Conservation (phyloP, 768 basidiomycete species). For the Mrakia hoshinonis region DNA sequence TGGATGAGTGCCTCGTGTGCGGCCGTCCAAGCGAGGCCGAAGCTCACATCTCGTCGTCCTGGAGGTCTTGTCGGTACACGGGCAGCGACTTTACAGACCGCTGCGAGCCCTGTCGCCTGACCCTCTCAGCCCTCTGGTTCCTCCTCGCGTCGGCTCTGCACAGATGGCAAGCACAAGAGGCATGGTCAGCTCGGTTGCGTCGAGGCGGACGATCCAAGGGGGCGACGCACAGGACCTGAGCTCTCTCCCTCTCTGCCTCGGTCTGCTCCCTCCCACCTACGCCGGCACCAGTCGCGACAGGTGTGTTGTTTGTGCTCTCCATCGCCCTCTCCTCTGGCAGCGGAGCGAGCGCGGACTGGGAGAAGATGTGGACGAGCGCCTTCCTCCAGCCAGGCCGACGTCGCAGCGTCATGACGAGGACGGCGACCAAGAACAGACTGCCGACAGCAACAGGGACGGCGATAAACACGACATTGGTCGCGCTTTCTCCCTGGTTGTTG, state of each 20-base stretch:
- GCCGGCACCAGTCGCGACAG: background rate
- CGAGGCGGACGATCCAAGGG: background rate
- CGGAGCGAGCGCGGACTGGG: background rate
- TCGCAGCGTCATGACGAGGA: background rate
- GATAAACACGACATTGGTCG: background rate
- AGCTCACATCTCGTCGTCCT: slow-evolving; percentile 5
- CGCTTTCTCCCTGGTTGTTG: background rate
- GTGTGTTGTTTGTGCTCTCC: background rate
- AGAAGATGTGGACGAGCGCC: background rate
- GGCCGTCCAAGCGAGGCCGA: background rate
- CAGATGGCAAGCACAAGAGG: background rate
- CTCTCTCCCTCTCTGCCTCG: background rate
- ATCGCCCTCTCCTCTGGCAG: background rate
- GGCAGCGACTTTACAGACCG: slow-evolving; percentile 9
- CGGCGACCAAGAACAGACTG: background rate
- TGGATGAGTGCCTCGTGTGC: background rate
- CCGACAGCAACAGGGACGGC: background rate
- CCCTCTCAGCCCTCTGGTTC: slow-evolving; percentile 7
- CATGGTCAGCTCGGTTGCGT: background rate
- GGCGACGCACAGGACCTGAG: background rate
- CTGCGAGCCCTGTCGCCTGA: background rate
- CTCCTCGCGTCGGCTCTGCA: slow-evolving; percentile 7
- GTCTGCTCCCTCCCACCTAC: slow-evolving; percentile 7
- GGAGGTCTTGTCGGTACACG: background rate
- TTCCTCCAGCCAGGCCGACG: background rate